Percentiles rank a stretch among this genome's conserved stretches.
These are phyloP conservation scores for Sesbania bispinosa DNA, from an alignment of 306 rosid genomes.

Conservation along the genomic window DNA sequence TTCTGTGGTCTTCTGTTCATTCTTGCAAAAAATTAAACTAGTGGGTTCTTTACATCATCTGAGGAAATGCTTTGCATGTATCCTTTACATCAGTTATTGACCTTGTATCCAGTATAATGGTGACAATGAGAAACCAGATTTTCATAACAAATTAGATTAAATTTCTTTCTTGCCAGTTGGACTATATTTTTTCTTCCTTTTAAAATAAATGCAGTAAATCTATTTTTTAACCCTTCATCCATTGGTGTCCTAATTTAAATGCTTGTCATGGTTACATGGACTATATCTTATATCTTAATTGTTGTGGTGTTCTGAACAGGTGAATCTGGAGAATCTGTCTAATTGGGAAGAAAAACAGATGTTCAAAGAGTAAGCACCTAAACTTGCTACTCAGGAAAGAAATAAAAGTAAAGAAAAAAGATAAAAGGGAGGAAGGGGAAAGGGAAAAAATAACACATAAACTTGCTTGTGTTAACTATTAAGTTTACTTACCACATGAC, in stretches of 20 bases:
- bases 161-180: constrained; percentile 1
- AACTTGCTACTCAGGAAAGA: background rate
- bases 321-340: constrained; percentile 81
- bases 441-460: background rate
- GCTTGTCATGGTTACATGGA: constrained; percentile 1
- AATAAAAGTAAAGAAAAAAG: background rate
- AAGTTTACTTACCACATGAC: background rate
- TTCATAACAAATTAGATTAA: background rate
- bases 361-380: constrained; percentile 75
- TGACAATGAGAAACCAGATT: background rate
- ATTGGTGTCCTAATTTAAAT: background rate
- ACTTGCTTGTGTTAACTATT: constrained; percentile 14
- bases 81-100: background rate
- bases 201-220: background rate
- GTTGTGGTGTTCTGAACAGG: constrained; percentile 45
- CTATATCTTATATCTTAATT: constrained; percentile 4
- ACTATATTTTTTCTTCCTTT: background rate
- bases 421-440: background rate
- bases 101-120: background rate
- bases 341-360: constrained; percentile 98
- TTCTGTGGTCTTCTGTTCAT: background rate
- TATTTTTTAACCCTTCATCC: background rate
- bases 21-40: background rate
- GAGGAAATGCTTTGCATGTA: background rate
- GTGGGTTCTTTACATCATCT: background rate